Base-by-base conservation (phyloP, 805 yeast species). In the Yamadazyma kitorensis region DNA sequence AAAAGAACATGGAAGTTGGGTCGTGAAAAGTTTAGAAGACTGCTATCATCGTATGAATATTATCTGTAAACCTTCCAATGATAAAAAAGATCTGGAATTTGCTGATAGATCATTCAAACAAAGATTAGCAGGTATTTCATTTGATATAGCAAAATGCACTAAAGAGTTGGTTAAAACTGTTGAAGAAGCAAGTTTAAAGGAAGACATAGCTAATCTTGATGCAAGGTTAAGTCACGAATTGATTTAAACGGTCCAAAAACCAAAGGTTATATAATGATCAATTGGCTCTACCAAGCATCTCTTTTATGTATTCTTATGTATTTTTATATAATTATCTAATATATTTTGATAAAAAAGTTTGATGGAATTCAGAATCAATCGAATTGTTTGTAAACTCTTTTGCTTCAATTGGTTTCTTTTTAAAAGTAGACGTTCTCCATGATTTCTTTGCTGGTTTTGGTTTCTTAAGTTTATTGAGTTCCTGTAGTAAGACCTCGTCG, bases 121-220 rank as follows among this genome's bases (percentile, higher is more conserved):
- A 60, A 76, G 97, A 51, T 75, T 91, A 45, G 98, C 98, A 0
- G 97, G 97, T 2, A 83, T 89, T 47, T 91, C 96, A 18, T 91
- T 88, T 64, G 98, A 91, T 57, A 86, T 91, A 62, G 97, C 97
- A 16, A 88, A 91, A 60, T 84, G 95, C 57, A 91, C 97, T 4
- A 91, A 89, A 58, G 98, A 91, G 59, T 72, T 91, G 53, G 98
- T 91, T 14, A 89, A 89, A 64, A 86, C 95, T 1, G 96, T 91
- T 4, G 97, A 91, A 56, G 97, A 89, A 55, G 95, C 95, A 16
- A 83, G 89, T 52, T 66, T 89, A 49, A 82, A 82, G 51, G 89
- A 83, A 46, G 96, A 88, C 50, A 84, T 89, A 49, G 88, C 80
- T 4, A 80, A 81, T 45, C 70, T 87, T 46, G 89, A 87, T 59